These are phyloP conservation scores for Geotrichum reessii DNA, from an alignment of 1,139 yeast species.

Conservation along the genomic window DNA sequence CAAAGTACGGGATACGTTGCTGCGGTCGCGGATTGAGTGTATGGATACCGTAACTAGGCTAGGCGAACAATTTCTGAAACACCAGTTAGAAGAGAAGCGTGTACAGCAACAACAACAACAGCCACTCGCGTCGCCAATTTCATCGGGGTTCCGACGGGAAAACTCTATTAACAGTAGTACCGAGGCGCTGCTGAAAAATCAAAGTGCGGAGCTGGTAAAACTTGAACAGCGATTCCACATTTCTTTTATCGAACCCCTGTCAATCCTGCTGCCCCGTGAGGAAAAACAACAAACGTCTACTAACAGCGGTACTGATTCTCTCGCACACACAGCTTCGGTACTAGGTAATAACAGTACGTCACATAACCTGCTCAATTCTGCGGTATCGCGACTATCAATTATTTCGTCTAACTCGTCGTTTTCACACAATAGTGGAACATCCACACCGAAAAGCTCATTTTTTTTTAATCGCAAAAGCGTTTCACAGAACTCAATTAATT, in stretches of 20 bases:
- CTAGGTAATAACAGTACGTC: not conserved
- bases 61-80: conserved; percentile 21
- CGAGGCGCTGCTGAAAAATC: conserved; percentile 7
- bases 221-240: conserved; percentile 24
- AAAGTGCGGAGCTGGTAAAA: conserved; percentile 12
- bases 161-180: not conserved
- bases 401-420: conserved; percentile 7
- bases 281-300: not conserved
- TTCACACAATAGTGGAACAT: not conserved
- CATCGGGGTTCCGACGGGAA: not conserved
- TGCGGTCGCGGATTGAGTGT: conserved; percentile 24
- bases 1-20: conserved; percentile 20
- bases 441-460: not conserved
- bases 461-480: conserved; percentile 1
- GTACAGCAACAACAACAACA: not conserved
- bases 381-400: conserved; percentile 10
- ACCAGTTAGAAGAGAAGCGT: not conserved
- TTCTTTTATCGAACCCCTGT: conserved; percentile 21
- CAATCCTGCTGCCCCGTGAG: not conserved
- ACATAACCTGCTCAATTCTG: conserved; percentile 1
- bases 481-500: conserved; percentile 15
- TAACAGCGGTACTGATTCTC: not conserved
- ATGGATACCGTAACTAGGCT: conserved; percentile 22
- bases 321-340: not conserved
- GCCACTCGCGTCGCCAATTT: not conserved